Base-by-base conservation (phyloP, 192 early-diverging fungal genomes). In the Linnemannia elongata region DNA sequence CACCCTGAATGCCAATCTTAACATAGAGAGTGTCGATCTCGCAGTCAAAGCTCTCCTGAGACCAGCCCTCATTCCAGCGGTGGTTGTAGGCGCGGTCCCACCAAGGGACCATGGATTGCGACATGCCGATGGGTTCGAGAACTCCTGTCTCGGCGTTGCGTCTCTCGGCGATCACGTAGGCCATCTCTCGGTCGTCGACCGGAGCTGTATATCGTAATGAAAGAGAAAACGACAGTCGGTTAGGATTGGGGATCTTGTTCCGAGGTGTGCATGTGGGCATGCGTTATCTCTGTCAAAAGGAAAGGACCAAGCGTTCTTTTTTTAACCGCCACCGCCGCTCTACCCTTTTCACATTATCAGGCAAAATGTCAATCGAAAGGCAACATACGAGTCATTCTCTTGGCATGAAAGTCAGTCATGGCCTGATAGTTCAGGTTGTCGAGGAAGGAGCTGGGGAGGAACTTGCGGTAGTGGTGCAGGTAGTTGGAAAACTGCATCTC, bases 401-500 rank as follows among this genome's bases (percentile, higher is more conserved):
- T 45, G 36, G 66, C 72, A 69, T 87, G 84, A 38, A 42, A 42
- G 30, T 6, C 35, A 4, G 79, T 78, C 84, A 87, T 87, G 2
- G 27, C 70, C 22, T 30, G 24, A 44, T 33, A 63, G 20, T 81
- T 49, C 15, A 87, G 54, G 63, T 9, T 77, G 22, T 87, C 84
- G 22, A 80, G 60, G 35, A 81, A 87, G 15, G 13, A 8, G n/a
- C 69, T 55, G 18, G 75, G 55, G 7, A 45, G 38, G 24, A 81
- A 35, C 5, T 45, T 42, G 6, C 4, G 27, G 45, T 87, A 87
- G 63, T 87, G 84, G 57, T 47, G 71, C 4, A 33, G 18, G 72
- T 87, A 87, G 72, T 87, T 87, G 35, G 84, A 87, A 72, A 81
- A 87, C 72, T 87, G 84, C 79, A 87, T 73, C 44, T 87, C 79